Conservation (phyloP, 1,284 basidiomycete species). For the Cryptococcus floricola region DNA sequence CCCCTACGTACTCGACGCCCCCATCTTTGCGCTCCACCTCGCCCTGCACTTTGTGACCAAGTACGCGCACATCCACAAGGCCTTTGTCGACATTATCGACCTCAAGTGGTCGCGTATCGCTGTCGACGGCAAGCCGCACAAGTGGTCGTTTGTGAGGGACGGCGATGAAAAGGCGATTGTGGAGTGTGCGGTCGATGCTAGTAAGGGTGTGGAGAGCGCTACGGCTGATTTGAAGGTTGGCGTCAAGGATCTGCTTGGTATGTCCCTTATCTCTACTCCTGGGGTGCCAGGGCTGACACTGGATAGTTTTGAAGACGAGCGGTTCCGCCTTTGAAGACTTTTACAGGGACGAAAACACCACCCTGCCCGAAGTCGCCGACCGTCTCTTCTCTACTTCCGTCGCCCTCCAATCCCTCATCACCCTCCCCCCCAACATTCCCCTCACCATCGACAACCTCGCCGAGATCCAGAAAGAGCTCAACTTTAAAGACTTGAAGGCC, state of each 20-base stretch:
- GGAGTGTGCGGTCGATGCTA: conserved; percentile 65
- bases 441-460: conserved; percentile 53
- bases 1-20: conserved; percentile 73
- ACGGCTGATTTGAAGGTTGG: conserved; percentile 65
- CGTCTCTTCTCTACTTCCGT: conserved; percentile 84
- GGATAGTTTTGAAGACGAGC: conserved; percentile 77
- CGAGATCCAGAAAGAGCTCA: conserved; percentile 58
- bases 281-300: neutral
- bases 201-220: conserved; percentile 54
- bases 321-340: conserved; percentile 84
- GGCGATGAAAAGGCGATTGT: conserved; percentile 82
- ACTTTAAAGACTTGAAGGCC: conserved; percentile 55
- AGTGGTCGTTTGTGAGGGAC: conserved; percentile 80
- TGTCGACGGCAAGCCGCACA: conserved; percentile 58
- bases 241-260: conserved; percentile 71
- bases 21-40: conserved; percentile 81
- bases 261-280: conserved; percentile 24
- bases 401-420: conserved; percentile 66
- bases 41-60: conserved; percentile 77
- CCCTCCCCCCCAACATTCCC: conserved; percentile 51
- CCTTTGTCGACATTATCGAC: conserved; percentile 71
- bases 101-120: conserved; percentile 82
- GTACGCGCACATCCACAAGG: conserved; percentile 73
- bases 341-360: conserved; percentile 81
- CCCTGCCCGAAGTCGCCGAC: conserved; percentile 71